phyloP scores from a whole-genome alignment of 768 basidiomycete species.

The Suillus spraguei region DNA sequence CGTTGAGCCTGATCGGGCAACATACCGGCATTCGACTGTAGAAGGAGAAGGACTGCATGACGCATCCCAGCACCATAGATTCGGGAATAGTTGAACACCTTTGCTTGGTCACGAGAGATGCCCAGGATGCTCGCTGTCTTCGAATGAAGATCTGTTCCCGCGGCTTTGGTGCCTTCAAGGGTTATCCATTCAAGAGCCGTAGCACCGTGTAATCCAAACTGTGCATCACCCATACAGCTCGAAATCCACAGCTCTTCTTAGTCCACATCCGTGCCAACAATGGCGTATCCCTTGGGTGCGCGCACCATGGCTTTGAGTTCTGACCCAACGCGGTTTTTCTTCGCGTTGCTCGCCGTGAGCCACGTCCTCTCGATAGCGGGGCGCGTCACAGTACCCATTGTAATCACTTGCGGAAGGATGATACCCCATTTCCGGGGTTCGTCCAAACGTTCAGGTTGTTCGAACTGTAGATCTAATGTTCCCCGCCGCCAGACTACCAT shows the following conservation, averaged over 20 bases:
- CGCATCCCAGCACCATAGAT: conserved; percentile 99
- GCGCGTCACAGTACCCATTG: conserved; percentile 98
- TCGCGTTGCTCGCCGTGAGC: conserved; percentile 98
- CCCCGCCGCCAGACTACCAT: conserved; percentile 84
- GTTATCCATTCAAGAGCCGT: conserved; percentile 99
- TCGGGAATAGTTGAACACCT: conserved; percentile 98
- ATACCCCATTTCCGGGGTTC: conserved; percentile 72
- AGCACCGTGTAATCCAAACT: conserved; percentile 95
- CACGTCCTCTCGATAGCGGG: conserved; percentile 98
- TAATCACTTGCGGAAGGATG: conserved; percentile 94
- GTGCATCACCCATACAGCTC: conserved; percentile 97
- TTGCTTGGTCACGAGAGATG: conserved; percentile 92
- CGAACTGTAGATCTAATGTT: conserved; percentile 54
- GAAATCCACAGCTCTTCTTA: conserved; percentile 99
- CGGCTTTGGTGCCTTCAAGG: conserved; percentile 92
- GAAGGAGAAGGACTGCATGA: conserved; percentile 84
- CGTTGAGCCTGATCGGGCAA: conserved; percentile 75
- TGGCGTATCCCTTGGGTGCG: conserved; percentile 89
- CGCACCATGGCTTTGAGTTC: conserved; percentile 98
- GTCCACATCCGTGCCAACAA: conserved; percentile 98
- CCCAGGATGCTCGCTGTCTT: conserved; percentile 94
- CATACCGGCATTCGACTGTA: conserved; percentile 84
- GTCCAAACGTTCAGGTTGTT: conserved; percentile 14
- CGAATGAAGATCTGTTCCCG: conserved; percentile 95
- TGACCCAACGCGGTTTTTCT: conserved; percentile 96